Base-by-base conservation (phyloP, 192 early-diverging fungal species). In the Entomortierella chlamydospora region DNA sequence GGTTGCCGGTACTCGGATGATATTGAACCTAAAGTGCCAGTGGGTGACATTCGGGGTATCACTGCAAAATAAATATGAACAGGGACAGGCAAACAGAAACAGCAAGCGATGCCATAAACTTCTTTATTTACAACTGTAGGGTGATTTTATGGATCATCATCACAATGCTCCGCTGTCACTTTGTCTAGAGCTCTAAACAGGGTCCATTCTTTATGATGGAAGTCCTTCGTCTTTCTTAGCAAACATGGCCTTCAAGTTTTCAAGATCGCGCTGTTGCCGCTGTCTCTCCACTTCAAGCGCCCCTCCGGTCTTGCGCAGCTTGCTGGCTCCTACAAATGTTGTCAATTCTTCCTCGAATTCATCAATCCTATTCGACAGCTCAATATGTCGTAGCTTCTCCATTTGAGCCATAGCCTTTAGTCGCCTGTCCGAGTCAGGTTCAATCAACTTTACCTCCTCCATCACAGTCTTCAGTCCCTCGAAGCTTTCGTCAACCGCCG, bases 341-440 rank as follows among this genome's bases (percentile, higher is more conserved):
- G 86, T 83, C 67, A 94, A 55, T 55, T 94, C 93, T 33, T 90
- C 82, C 57, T 91, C 92, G 83, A 94, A 94, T 65, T 92, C 92
- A 68, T 94, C 90, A 57, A 93, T 91, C 31, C 90, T 81, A 61
- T 87, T 83, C 1, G 88, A 87, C 58, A 92, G 64, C 72, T 94
- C 93, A 50, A 87, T 82, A 47, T 87, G 85, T 25, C 93, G 83
- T 68, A 90, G 64, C 64, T 87, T 89, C 63, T 93, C 90, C 17
- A 91, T 89, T 37, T 86, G 81, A 10, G 87, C 83, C 63, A 94
- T 77, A 3, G 93, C 93, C 26, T 86, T 87, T 30, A 94, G 57
- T n/a, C 93, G 86, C 25, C 85, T 84, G 1, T 86, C 54, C 33
- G 89, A 87, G 66, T 94, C 90, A 0, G 92, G 86, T 31, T 89